Evolutionary conservation across 805 yeast genomes (phyloP), one percentile per base, ranked within the genome.

Genomic region (Yamadazyma laniorum): DNA sequence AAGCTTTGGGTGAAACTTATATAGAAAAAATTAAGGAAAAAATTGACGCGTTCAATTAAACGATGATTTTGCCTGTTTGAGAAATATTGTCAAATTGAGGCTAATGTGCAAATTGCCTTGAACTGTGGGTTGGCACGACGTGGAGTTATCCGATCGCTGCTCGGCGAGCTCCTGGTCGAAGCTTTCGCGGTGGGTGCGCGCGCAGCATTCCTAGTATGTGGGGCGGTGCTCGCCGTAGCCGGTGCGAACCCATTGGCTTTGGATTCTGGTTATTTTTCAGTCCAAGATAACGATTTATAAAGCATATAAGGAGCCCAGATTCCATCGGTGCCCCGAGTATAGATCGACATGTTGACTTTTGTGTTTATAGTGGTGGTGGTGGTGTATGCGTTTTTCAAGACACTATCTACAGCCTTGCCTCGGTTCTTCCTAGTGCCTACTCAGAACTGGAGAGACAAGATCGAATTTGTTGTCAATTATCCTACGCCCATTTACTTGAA

Each of bases 371-470:
- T 25, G 4, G 23, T 16, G 14, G 28, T 23, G 22, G 11, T 23
- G n/a, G 17, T 23, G 8, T 26, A 26, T 19, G 18, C 28, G 14
- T 18, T 23, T 23, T 34, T 19, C 30, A 39, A 40, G 25, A 22
- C 27, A 13, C 12, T 40, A 14, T 18, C 35, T 5, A 33, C 41
- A 3, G 65, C 55, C 1, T 43, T 66, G 28, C 70, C 69, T 5
- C 56, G 61, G 16, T 55, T 54, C 43, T 56, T 65, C 31, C 40
- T 65, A 5, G 69, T 65, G 5, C 72, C 74, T 3, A 53, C 65
- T n/a, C 64, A 56, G 9, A 45, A 53, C 37, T 67, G 73, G 73
- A 50, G 52, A 42, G 61, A 60, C 7, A 63, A 59, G 49, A 58
- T 68, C 42, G 26, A 32, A 25, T 36, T 47, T 26, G 70, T 62